Evolutionary conservation across 257 asterid species (phyloP).

Genomic region (Solanum paucissectum): DNA sequence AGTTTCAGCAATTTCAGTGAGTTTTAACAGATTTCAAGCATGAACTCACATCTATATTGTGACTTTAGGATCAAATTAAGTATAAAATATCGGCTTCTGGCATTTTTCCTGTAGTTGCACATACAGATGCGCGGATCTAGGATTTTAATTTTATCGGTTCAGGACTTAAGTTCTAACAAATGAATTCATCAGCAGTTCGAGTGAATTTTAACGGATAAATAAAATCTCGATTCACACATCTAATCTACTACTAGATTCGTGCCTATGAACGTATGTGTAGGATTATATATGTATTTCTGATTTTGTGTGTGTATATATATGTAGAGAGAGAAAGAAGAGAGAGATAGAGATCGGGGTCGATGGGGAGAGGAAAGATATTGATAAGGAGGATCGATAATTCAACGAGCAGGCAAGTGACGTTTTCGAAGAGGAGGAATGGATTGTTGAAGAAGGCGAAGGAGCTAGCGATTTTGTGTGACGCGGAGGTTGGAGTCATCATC

Average conservation of each 20-base stretch:
- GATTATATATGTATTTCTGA: neutral
- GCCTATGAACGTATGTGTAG: too few relatives aligned
- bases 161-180: neutral
- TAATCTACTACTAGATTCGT: too few relatives aligned
- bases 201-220: neutral
- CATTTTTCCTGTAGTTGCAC: neutral
- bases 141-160: neutral
- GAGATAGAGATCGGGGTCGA: neutral
- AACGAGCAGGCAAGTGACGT: conserved; percentile 1
- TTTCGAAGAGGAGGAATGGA: neutral
- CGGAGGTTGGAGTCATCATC: neutral
- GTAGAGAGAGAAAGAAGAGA: neutral
- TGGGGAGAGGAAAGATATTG: conserved; percentile 4
- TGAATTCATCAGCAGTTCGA: neutral
- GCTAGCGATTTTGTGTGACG: neutral
- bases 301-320: too few relatives aligned
- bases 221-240: neutral
- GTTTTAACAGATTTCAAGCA: neutral
- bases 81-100: too few relatives aligned
- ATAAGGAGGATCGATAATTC: conserved; percentile 2
- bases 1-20: neutral
- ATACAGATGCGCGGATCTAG: neutral
- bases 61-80: neutral
- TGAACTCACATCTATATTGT: neutral
- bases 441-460: conserved; percentile 1